These are phyloP conservation scores for Gossypium turneri DNA, from an alignment of 345 rosid genomes.

Conservation along the genomic window DNA sequence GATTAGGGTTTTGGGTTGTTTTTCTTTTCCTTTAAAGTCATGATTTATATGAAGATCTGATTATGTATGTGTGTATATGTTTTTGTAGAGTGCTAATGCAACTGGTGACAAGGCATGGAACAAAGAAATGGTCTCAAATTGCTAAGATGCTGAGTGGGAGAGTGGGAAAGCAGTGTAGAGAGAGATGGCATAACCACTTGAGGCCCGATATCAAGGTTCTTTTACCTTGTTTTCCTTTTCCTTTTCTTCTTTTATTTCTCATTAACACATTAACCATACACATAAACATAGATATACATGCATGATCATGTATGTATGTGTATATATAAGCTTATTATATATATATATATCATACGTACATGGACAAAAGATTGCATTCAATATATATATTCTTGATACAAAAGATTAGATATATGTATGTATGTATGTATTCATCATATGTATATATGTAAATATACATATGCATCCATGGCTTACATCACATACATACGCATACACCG, in stretches of 20 bases:
- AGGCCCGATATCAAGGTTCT: constrained; percentile 77
- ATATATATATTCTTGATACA: not conserved
- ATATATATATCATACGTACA: not conserved
- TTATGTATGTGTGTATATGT: not conserved
- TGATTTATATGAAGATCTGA: not conserved
- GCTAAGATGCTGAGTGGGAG: constrained; percentile 58
- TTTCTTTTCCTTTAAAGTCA: not conserved
- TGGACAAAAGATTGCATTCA: not conserved
- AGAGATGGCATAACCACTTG: constrained; percentile 89
- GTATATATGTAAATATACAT: not conserved
- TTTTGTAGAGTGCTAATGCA: constrained; percentile 42
- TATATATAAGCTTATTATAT: not conserved
- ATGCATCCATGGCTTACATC: not conserved
- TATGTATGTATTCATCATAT: not conserved
- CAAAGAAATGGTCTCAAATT: constrained; percentile 66
- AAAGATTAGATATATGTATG: not conserved
- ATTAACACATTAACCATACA: not conserved
- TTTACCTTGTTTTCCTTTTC: not conserved
- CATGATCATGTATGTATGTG: not conserved
- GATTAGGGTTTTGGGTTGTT: not conserved
- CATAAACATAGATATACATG: not conserved
- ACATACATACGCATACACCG: not conserved
- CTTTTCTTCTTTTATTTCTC: not conserved
- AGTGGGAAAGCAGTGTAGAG: constrained; percentile 83
- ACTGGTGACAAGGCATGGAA: constrained; percentile 49